Evolutionary conservation across 139 green algal genomes (phyloP).

Genomic region (Tetradesmus lagerheimii): DNA sequence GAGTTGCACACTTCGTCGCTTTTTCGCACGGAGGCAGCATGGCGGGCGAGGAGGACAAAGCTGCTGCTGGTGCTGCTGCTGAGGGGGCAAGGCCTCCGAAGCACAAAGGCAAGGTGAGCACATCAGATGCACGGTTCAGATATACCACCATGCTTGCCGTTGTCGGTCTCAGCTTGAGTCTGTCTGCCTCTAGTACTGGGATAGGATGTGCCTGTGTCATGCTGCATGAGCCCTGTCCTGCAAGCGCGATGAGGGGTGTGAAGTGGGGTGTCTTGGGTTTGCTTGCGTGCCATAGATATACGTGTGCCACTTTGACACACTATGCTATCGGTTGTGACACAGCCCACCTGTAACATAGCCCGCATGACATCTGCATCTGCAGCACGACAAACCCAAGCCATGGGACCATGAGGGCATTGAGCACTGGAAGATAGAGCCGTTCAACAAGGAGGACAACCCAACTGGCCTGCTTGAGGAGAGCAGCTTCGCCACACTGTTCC

Average conservation of each 20-base stretch:
- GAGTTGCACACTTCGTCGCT: not conserved
- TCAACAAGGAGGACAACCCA: slow-evolving; percentile 93
- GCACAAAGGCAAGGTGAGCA: slow-evolving; percentile 47
- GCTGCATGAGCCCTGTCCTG: not conserved
- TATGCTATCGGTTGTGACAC: too few species aligned
- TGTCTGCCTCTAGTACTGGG: not conserved
- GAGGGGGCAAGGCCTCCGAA: slow-evolving; percentile 26
- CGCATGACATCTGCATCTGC: not conserved
- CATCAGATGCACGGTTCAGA: not conserved
- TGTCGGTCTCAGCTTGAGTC: not conserved
- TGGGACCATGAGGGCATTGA: slow-evolving; percentile 98
- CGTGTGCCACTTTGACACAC: too few species aligned
- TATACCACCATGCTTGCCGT: not conserved
- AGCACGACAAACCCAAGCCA: slow-evolving; percentile 92
- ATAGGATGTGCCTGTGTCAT: not conserved
- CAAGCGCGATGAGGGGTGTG: too few species aligned
- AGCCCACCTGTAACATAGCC: too few species aligned
- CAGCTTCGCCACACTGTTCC: slow-evolving; percentile 98
- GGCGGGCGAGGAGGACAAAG: slow-evolving; percentile 15
- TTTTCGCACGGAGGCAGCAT: not conserved
- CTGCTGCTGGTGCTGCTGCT: not conserved
- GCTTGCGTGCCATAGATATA: too few species aligned
- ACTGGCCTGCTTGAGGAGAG: slow-evolving; percentile 95
- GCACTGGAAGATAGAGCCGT: slow-evolving; percentile 89
- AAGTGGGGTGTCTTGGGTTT: too few species aligned